Evolutionary conservation across 2,329 filamentous ascomycete genomes (phyloP).

Genomic region (Penicillium freii): DNA sequence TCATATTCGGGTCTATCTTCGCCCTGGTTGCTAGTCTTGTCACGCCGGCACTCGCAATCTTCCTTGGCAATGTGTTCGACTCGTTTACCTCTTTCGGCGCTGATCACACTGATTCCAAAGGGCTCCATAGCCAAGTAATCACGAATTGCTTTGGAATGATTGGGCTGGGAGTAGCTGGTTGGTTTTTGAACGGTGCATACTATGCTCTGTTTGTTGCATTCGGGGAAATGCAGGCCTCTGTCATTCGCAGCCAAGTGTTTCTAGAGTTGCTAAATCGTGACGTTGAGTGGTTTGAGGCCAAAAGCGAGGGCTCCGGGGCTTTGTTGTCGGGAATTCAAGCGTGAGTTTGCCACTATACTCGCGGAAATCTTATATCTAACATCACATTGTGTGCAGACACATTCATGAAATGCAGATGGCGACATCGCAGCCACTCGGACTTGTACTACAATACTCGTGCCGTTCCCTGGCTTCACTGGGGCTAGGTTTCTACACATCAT

Average conservation of each 20-base stretch:
- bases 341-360: constrained; percentile 50
- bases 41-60: constrained; percentile 63
- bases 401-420: constrained; percentile 78
- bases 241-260: constrained; percentile 65
- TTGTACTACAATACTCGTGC: constrained; percentile 63
- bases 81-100: constrained; percentile 65
- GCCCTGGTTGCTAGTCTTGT: constrained; percentile 61
- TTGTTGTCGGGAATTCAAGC: constrained; percentile 70
- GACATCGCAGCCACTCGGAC: constrained; percentile 75
- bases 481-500: constrained; percentile 76
- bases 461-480: constrained; percentile 64
- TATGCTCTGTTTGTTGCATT: constrained; percentile 72
- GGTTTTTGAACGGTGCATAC: constrained; percentile 65
- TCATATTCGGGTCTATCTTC: constrained; percentile 56
- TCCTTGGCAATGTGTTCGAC: constrained; percentile 74
- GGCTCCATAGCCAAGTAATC: constrained; percentile 57
- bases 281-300: constrained; percentile 77
- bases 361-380: not conserved
- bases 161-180: constrained; percentile 62
- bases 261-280: constrained; percentile 66
- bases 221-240: constrained; percentile 74
- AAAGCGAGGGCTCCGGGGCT: constrained; percentile 68
- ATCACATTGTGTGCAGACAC: constrained; percentile 55
- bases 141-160: constrained; percentile 63
- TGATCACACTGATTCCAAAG: constrained; percentile 49